A percentile compares a stretch with the other conserved stretches of the same genome.
Evolutionary conservation across 1,139 yeast genomes (phyloP).

Genomic region (Trichomonascaceae sp.): DNA sequence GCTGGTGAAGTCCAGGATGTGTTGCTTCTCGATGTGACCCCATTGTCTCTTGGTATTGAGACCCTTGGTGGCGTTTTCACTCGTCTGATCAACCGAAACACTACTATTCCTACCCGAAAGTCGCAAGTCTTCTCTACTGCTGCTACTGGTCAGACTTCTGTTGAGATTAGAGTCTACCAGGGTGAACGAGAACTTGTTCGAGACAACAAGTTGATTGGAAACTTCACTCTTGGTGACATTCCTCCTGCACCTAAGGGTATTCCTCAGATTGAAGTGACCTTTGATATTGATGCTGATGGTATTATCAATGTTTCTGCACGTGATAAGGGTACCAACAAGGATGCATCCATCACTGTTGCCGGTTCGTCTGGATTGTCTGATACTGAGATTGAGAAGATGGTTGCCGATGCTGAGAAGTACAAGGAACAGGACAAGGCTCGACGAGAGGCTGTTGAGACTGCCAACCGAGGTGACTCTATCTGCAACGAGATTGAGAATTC

Average conservation of each 20-base stretch:
- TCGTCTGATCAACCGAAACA: constrained; percentile 94
- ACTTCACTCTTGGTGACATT: constrained; percentile 91
- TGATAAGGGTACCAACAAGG: constrained; percentile 98
- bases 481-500: constrained; percentile 96
- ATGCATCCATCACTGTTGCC: constrained; percentile 97
- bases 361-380: constrained; percentile 97
- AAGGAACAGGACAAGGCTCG: constrained; percentile 95
- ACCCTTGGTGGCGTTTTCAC: constrained; percentile 99
- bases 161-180: constrained; percentile 98
- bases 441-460: constrained; percentile 87
- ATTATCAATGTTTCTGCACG: constrained; percentile 97
- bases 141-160: constrained; percentile 98
- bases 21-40: constrained; percentile 90
- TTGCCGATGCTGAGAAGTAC: constrained; percentile 95
- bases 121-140: constrained; percentile 98
- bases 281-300: constrained; percentile 98
- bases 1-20: constrained; percentile 98
- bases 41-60: constrained; percentile 96
- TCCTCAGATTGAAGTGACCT: constrained; percentile 97
- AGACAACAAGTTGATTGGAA: constrained; percentile 98
- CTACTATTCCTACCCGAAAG: constrained; percentile 96
- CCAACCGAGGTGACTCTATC: constrained; percentile 96
- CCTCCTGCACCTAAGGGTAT: constrained; percentile 99
- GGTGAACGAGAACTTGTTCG: constrained; percentile 99
- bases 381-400: constrained; percentile 96